phyloP scores from a whole-genome alignment of 257 asterid species.

The Galeopsis tetrahit region DNA sequence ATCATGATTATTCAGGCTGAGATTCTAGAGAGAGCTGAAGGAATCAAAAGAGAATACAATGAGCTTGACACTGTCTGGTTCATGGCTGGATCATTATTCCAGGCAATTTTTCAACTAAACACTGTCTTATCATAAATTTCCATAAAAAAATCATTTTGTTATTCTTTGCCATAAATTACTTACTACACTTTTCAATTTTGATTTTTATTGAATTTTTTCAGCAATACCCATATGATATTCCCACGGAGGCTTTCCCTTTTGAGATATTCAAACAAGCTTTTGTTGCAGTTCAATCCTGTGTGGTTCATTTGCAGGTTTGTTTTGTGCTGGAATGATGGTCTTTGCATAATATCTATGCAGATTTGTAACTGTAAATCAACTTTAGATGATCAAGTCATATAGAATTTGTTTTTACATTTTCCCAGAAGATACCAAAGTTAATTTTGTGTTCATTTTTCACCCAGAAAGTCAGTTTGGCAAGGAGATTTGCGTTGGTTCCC shows the following conservation, averaged over 20 bases:
- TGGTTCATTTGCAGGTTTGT: constrained; percentile 96
- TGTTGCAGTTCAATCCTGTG: constrained; percentile 98
- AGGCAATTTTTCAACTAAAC: constrained; percentile 45
- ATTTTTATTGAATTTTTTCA: constrained; percentile 43
- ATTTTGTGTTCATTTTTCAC: constrained; percentile 36
- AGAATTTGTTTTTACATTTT: constrained; percentile 13
- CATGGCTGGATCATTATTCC: constrained; percentile 98
- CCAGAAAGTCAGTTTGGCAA: constrained; percentile 97
- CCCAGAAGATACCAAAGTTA: constrained; percentile 5
- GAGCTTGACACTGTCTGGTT: constrained; percentile 99
- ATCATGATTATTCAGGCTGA: constrained; percentile 63
- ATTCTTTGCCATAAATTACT: constrained; percentile 18
- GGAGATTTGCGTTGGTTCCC: constrained; percentile 98
- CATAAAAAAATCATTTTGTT: background rate
- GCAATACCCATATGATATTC: constrained; percentile 99
- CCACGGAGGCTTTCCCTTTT: constrained; percentile 95
- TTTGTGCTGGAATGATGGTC: constrained; percentile 21
- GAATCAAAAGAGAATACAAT: constrained; percentile 87
- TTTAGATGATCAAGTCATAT: constrained; percentile 29
- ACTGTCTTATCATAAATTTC: background rate
- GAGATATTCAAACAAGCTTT: constrained; percentile 99
- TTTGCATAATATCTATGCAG: constrained; percentile 13
- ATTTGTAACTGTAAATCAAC: constrained; percentile 20
- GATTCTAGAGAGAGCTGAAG: constrained; percentile 83
- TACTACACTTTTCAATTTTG: constrained; percentile 22